Base-by-base conservation (phyloP, 345 rosid genomes). In the Geranium rotundifolium region DNA sequence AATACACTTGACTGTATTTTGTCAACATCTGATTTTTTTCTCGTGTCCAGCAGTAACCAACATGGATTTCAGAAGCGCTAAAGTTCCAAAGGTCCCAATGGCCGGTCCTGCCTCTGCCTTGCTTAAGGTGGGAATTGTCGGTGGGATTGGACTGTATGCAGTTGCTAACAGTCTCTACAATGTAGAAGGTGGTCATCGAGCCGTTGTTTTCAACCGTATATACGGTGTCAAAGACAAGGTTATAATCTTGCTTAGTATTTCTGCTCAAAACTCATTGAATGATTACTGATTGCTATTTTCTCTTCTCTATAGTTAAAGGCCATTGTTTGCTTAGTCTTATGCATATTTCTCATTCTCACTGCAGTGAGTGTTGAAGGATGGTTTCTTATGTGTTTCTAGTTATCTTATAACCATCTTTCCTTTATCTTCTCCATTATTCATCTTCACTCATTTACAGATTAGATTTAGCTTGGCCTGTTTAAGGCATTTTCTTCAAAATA, bases 51-150 rank as follows among this genome's bases (percentile, higher is more conserved):
- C 13, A 8, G 55, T n/a, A 59, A 71, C 65, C 30, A 75, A 69
- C 56, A 79, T 79, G 83, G 73, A 79, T 66, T 73, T 79, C 76
- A 73, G 73, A 17, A 88, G 85, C 61, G 81, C 83, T 56, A 91
- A 82, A 79, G 88, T 91, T 62, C 97, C 97, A 13, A 88, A 85
- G 72, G 72, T 86, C 66, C 89, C 96, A 0, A 85, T 91, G 13
- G 84, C 84, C 20, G 96, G 91, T 64, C 82, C 50, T 41, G 50
- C 88, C 6, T 56, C 74, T 76, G 70, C 85, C 58, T 60, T 92
- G 79, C 57, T 92, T 69, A 89, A 81, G 86, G 54, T 85, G 19
- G 91, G 93, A 64, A 67, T 85, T 37, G 31, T 89, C 31, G 91
- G 93, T 72, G 91, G 85, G 14, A 66, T 92, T 60, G 96, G 85